phyloP scores from a whole-genome alignment of 306 rosid genomes.

The Casuarina glauca region DNA sequence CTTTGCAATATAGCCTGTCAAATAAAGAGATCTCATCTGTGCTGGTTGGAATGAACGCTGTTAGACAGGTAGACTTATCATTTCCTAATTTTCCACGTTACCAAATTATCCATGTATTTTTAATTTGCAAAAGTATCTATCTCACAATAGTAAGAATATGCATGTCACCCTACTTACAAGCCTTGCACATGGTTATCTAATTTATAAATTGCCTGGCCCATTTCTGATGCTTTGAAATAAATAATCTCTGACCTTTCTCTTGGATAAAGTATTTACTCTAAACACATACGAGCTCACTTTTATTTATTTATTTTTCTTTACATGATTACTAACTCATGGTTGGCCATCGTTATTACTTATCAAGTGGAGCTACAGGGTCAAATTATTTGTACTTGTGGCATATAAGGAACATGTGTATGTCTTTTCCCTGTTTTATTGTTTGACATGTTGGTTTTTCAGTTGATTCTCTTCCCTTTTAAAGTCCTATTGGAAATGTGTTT shows the following conservation, averaged over 20 bases:
- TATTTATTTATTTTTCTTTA: not conserved
- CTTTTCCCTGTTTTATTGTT: not conserved
- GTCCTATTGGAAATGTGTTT: not conserved
- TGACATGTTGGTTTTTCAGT: not conserved
- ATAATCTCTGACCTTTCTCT: conserved; percentile 3
- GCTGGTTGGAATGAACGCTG: conserved; percentile 86
- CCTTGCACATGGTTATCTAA: conserved; percentile 4
- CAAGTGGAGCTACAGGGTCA: conserved; percentile 13
- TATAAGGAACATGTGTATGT: not conserved
- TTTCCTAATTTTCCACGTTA: conserved; percentile 24
- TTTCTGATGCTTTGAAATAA: conserved; percentile 5
- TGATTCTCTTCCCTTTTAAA: not conserved
- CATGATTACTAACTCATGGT: not conserved
- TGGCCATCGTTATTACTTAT: not conserved
- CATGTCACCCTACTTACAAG: conserved; percentile 16
- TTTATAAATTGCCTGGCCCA: conserved; percentile 13
- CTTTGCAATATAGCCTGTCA: conserved; percentile 90
- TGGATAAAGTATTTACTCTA: conserved; percentile 9
- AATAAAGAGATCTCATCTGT: conserved; percentile 85
- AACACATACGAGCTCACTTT: not conserved
- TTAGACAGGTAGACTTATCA: conserved; percentile 62
- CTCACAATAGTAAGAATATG: conserved; percentile 22
- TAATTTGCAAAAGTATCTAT: conserved; percentile 1
- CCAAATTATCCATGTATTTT: conserved; percentile 12
- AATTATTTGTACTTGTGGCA: not conserved